Conservation (phyloP, 768 basidiomycete species). For the Hericium alpestre region DNA sequence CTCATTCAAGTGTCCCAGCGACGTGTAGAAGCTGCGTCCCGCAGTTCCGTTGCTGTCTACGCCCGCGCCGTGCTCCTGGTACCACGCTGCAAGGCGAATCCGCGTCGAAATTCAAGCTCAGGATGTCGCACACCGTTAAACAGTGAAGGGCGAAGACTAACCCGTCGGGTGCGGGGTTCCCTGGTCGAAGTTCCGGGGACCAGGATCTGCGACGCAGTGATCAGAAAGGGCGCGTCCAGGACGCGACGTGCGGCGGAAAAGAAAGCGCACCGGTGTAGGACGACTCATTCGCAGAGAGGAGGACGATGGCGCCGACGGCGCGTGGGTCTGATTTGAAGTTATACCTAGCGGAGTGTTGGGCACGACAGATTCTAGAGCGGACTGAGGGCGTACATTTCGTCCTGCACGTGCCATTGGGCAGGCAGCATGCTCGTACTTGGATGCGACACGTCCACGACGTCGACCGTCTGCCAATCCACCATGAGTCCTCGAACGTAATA, state of each 20-base stretch:
- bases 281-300: constrained; percentile 35
- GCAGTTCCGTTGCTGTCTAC: constrained; percentile 36
- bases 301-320: constrained; percentile 30
- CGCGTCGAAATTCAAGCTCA: neutral
- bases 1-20: constrained; percentile 68
- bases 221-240: too few species aligned
- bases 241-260: too few species aligned
- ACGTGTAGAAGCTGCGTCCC: constrained; percentile 79
- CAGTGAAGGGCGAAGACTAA: constrained; percentile 18
- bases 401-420: constrained; percentile 22
- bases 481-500: neutral
- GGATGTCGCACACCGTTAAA: neutral
- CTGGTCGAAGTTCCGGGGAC: constrained; percentile 44
- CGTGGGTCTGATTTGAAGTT: constrained; percentile 39
- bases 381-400: constrained; percentile 26
- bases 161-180: constrained; percentile 74
- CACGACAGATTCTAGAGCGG: neutral
- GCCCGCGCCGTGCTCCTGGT: constrained; percentile 65
- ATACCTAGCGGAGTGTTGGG: constrained; percentile 23
- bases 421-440: constrained; percentile 32
- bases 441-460: constrained; percentile 30
- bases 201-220: constrained; percentile 26
- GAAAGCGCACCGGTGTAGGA: constrained; percentile 27
- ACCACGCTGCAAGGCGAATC: constrained; percentile 54
- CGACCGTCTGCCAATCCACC: constrained; percentile 21